phyloP scores from a whole-genome alignment of 495 filamentous ascomycete genomes.

The Penicilliopsis zonata region DNA sequence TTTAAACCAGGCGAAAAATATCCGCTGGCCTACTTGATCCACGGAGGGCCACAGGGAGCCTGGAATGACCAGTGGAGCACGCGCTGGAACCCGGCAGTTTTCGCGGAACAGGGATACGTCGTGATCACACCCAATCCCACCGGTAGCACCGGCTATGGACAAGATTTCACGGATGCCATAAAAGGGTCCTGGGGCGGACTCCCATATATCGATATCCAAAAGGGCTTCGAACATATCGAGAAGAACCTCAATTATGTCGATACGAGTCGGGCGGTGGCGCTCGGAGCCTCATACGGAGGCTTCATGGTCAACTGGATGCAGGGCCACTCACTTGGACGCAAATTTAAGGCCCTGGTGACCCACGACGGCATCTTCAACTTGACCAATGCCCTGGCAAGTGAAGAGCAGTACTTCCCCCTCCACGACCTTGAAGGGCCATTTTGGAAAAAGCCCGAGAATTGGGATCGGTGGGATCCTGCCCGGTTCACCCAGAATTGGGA shows the following conservation, averaged over 20 bases:
- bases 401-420: conserved; percentile 82
- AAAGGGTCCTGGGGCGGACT: conserved; percentile 64
- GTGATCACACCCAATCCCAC: conserved; percentile 84
- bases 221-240: conserved; percentile 65
- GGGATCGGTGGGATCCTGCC: conserved; percentile 76
- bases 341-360: conserved; percentile 81
- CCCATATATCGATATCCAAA: conserved; percentile 73
- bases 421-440: conserved; percentile 72
- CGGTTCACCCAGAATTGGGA: conserved; percentile 57
- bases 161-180: conserved; percentile 67
- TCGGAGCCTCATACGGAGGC: conserved; percentile 80
- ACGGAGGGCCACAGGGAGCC: conserved; percentile 79
- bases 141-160: conserved; percentile 77
- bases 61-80: conserved; percentile 81
- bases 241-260: conserved; percentile 65
- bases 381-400: conserved; percentile 57
- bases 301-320: conserved; percentile 68
- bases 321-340: conserved; percentile 43
- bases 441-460: conserved; percentile 62
- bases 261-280: conserved; percentile 60
- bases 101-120: conserved; percentile 86
- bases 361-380: conserved; percentile 88
- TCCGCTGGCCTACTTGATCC: conserved; percentile 72
- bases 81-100: conserved; percentile 83
- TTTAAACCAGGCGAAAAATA: conserved; percentile 67